phyloP scores from a whole-genome alignment of 305 asterid species.

The Fraxinus angustifolia region DNA sequence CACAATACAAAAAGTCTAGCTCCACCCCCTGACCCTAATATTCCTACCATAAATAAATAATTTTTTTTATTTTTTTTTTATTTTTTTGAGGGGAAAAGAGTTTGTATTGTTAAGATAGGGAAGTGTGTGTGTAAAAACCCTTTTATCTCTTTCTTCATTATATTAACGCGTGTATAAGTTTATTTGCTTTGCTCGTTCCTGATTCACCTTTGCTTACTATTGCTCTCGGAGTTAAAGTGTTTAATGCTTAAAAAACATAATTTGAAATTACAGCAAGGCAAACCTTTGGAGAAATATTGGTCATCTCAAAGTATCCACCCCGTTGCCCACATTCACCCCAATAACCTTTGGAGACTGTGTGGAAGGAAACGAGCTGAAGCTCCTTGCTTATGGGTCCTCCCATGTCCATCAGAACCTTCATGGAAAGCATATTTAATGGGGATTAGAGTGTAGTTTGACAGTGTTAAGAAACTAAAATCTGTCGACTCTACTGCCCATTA shows the following conservation, averaged over 20 bases:
- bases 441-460: background rate
- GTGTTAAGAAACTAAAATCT: background rate
- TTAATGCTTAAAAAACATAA: background rate
- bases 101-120: background rate
- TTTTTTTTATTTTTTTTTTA: too few relatives aligned
- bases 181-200: background rate
- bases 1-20: too few relatives aligned
- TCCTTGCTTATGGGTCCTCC: slow-evolving; percentile 81
- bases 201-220: background rate
- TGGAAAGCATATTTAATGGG: background rate
- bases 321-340: slow-evolving; percentile 99
- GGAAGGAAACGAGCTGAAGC: slow-evolving; percentile 84
- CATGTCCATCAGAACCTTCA: slow-evolving; percentile 86
- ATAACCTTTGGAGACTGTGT: slow-evolving; percentile 95
- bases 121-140: background rate
- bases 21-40: background rate
- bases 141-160: background rate
- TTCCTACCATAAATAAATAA: background rate
- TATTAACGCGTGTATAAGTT: background rate
- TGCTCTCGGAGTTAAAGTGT: background rate
- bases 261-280: slow-evolving; percentile 10
- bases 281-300: slow-evolving; percentile 83
- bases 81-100: background rate
- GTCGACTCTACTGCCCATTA: background rate
- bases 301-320: slow-evolving; percentile 98